Base-by-base conservation (phyloP, 345 rosid genomes). In the Aquilaria sinensis region DNA sequence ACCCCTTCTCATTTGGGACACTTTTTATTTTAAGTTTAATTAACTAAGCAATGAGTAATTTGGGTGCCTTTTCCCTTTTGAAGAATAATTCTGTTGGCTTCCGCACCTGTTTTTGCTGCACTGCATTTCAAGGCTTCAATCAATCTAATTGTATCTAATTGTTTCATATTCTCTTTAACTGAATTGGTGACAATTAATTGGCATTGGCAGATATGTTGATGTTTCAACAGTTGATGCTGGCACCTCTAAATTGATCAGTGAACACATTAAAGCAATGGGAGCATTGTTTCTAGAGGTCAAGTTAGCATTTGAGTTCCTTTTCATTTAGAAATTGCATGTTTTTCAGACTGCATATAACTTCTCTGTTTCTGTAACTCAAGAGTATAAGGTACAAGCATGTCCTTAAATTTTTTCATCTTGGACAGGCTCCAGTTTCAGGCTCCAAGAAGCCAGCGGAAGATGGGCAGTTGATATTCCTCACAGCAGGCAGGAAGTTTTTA, bases 381-480 rank as follows among this genome's bases (percentile, higher is more conserved):
- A 1, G 23, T 23, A 23, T 23, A 23, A 23, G 23, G 23, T 23
- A 23, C 23, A 23, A 23, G 23, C 23, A 23, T 23, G 23, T 23
- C 23, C 23, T 23, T 23, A 23, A 23, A 23, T 23, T 15, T 34
- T 10, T 13, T 13, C 15, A 54, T 63, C 54, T 64, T 68, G 53
- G 64, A 32, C 51, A 92, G 96, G 96, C 98, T 74, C 96, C 98
- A 70, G 98, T 92, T 70, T 89, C 98, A 10, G 96, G 96, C 69
- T 89, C 96, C 57, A 87, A 89, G 76, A 92, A 89, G 77, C 96
- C 96, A 9, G 96, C 96, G 13, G 91, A 89, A 80, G 96, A 92
- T 63, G 96, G 96, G 46, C 87, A 87, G 60, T 65, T 92, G 54
- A 87, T 89, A 77, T 89, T 92, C 71, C 96, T 92, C 63, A 82